These are phyloP conservation scores for Fusarium clavum DNA, from an alignment of 2,329 filamentous ascomycete genomes.

Conservation along the genomic window DNA sequence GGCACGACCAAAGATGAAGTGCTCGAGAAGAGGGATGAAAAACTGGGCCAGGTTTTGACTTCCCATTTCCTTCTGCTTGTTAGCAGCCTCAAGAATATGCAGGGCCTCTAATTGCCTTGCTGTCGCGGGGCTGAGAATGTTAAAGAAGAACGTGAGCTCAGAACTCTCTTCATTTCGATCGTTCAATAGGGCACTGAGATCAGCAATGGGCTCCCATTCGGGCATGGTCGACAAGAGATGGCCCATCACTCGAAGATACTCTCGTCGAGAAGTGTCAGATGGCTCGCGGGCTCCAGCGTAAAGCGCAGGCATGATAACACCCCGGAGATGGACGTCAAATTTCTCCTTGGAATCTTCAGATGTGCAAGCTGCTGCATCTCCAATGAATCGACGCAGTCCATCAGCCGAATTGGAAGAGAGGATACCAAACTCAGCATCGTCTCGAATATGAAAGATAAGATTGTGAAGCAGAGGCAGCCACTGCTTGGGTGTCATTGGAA, in stretches of 20 bases:
- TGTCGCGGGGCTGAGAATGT: constrained; percentile 90
- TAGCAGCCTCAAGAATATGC: constrained; percentile 77
- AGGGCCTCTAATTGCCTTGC: constrained; percentile 87
- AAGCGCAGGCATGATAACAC: constrained; percentile 78
- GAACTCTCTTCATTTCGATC: constrained; percentile 71
- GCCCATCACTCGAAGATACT: constrained; percentile 83
- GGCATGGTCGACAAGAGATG: constrained; percentile 79
- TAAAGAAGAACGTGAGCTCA: constrained; percentile 85
- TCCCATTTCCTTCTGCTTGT: constrained; percentile 71
- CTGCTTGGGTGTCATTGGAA: constrained; percentile 73
- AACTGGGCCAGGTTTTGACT: constrained; percentile 86
- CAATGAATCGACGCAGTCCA: constrained; percentile 81
- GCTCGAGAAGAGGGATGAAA: constrained; percentile 91
- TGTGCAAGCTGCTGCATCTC: constrained; percentile 63
- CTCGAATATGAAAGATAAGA: constrained; percentile 85
- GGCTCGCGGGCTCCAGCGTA: constrained; percentile 79
- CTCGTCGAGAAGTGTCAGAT: constrained; percentile 86
- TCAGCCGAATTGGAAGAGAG: constrained; percentile 83
- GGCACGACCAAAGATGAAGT: constrained; percentile 88
- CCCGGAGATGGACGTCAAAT: constrained; percentile 69
- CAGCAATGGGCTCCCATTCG: constrained; percentile 75
- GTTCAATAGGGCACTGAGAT: constrained; percentile 76
- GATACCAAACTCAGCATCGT: constrained; percentile 89
- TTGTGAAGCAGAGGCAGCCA: constrained; percentile 93
- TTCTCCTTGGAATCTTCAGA: constrained; percentile 52